These are phyloP conservation scores for Ampelomyces quisqualis DNA, from an alignment of 2,329 filamentous ascomycete species.

Conservation along the genomic window DNA sequence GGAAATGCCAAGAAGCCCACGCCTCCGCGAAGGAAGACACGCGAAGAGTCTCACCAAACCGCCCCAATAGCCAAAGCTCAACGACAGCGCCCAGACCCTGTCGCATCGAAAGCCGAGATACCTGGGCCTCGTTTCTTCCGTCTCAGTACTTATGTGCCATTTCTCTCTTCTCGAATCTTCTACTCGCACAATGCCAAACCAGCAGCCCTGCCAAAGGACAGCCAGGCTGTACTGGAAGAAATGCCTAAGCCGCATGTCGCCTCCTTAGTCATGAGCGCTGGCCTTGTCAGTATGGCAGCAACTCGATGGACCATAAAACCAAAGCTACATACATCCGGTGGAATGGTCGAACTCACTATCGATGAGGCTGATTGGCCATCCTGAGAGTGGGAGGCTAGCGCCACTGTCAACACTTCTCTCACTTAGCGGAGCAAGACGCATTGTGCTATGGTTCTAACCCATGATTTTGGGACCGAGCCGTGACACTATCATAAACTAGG, in stretches of 20 bases:
- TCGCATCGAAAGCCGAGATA: slow-evolving; percentile 13
- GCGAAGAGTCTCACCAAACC: slow-evolving; percentile 6
- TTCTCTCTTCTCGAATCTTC: slow-evolving; percentile 38
- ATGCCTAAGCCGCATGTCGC: slow-evolving; percentile 34
- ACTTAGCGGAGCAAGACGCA: too few relatives aligned
- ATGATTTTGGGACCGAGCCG: too few relatives aligned
- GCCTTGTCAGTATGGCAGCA: slow-evolving; percentile 37
- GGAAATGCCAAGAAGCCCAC: slow-evolving; percentile 11
- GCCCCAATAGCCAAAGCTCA: slow-evolving; percentile 13
- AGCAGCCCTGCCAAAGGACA: slow-evolving; percentile 22
- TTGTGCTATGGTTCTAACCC: too few relatives aligned
- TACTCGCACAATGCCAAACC: slow-evolving; percentile 29
- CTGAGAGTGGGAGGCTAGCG: neutral
- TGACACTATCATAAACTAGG: too few relatives aligned
- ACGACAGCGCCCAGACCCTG: slow-evolving; percentile 23
- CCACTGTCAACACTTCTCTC: neutral
- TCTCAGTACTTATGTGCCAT: slow-evolving; percentile 34
- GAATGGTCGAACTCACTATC: neutral
- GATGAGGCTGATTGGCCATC: neutral
- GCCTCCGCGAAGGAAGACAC: slow-evolving; percentile 18
- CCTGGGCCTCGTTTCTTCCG: slow-evolving; percentile 37
- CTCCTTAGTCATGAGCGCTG: slow-evolving; percentile 36
- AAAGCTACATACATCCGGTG: slow-evolving; percentile 1
- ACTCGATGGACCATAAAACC: slow-evolving; percentile 25
- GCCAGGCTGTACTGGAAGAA: slow-evolving; percentile 31